These are phyloP conservation scores for Trichoderma semiorbis DNA, from an alignment of 2,329 filamentous ascomycete species.

Conservation along the genomic window DNA sequence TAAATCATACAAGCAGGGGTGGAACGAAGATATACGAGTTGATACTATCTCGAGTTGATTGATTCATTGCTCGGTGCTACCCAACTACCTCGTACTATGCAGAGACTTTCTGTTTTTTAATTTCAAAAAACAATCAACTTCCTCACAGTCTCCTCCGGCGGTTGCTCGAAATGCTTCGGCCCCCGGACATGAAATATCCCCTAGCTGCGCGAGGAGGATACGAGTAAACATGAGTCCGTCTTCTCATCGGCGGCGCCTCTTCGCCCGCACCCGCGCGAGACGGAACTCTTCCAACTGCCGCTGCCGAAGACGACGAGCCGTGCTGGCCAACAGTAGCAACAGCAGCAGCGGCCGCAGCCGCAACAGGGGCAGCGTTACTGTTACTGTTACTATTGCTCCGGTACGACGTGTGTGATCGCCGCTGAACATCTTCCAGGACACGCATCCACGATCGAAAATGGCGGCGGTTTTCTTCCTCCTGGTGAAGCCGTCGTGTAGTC, in stretches of 20 bases:
- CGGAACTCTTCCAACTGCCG: background rate
- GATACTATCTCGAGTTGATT: background rate
- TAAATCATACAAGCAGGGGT: background rate
- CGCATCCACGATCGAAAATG: background rate
- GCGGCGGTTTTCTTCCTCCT: background rate
- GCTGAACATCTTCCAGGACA: background rate
- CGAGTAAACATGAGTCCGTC: background rate
- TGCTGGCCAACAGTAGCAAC: background rate
- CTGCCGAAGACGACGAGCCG: background rate
- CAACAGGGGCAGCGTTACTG: background rate
- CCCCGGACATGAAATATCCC: conserved; percentile 3
- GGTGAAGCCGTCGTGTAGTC: background rate
- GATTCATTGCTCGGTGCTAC: background rate
- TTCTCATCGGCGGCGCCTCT: background rate
- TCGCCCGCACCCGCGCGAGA: background rate
- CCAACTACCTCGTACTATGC: background rate
- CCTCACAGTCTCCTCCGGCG: background rate
- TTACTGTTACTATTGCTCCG: background rate
- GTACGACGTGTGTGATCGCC: background rate
- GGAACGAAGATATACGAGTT: background rate
- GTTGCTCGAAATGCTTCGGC: background rate
- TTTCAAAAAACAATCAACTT: background rate
- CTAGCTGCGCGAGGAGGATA: background rate
- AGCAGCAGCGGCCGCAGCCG: background rate
- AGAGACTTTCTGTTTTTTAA: background rate